Conservation (phyloP, 208 protist genomes). For the Acanthamoeba healyi region DNA sequence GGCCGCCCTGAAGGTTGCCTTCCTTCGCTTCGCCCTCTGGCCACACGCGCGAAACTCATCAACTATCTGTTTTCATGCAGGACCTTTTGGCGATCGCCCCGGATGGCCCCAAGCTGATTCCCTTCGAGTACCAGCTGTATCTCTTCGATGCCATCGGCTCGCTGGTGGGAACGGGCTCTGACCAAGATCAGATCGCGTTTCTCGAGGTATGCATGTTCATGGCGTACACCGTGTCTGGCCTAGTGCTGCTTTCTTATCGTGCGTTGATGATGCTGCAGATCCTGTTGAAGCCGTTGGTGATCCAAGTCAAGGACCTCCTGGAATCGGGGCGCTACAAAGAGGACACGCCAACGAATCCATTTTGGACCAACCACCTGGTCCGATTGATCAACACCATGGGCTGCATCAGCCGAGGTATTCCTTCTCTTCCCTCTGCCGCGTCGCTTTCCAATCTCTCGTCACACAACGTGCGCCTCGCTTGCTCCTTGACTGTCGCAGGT, state of each 20-base stretch:
- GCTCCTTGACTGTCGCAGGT: too few species aligned
- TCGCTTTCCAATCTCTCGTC: neutral
- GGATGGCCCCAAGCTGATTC: slow-evolving; percentile 36
- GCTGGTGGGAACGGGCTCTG: slow-evolving; percentile 53
- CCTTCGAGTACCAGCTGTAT: slow-evolving; percentile 71
- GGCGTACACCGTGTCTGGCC: too few species aligned
- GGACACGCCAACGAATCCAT: slow-evolving; percentile 56
- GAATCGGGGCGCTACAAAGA: slow-evolving; percentile 24
- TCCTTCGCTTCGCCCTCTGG: neutral
- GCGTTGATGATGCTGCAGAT: neutral
- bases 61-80: neutral
- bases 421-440: neutral
- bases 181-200: slow-evolving; percentile 65
- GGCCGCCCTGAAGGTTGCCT: slow-evolving; percentile 11
- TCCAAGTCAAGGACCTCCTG: slow-evolving; percentile 34
- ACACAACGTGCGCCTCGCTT: too few species aligned
- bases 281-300: slow-evolving; percentile 57
- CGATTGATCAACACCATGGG: slow-evolving; percentile 71
- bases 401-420: slow-evolving; percentile 59
- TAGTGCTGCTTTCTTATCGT: neutral
- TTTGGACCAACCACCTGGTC: slow-evolving; percentile 70
- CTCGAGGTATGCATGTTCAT: slow-evolving; percentile 21
- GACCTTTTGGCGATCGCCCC: slow-evolving; percentile 33
- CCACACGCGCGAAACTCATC: neutral
- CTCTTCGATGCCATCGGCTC: slow-evolving; percentile 70